These are phyloP conservation scores for Petunia secreta DNA, from an alignment of 257 asterid species.

Conservation along the genomic window DNA sequence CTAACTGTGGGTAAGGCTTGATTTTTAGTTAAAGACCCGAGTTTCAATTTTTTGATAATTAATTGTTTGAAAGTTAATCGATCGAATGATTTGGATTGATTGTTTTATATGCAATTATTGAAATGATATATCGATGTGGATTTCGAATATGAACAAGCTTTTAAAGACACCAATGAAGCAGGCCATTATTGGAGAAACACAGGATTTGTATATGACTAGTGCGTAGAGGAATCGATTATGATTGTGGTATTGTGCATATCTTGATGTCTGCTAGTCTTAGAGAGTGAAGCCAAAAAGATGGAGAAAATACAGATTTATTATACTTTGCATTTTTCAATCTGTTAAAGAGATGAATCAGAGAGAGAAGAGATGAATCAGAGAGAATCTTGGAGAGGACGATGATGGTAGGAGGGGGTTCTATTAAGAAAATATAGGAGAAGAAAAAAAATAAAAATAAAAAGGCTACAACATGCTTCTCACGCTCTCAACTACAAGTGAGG, in stretches of 20 bases:
- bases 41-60: slow-evolving; percentile 53
- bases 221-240: slow-evolving; percentile 40
- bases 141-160: slow-evolving; percentile 40
- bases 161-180: slow-evolving; percentile 50
- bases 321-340: no score
- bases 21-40: slow-evolving; percentile 46
- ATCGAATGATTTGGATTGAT: slow-evolving; percentile 53
- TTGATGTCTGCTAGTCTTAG: slow-evolving; percentile 60
- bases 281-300: slow-evolving; percentile 50
- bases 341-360: no score
- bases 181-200: slow-evolving; percentile 49
- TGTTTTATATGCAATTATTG: slow-evolving; percentile 51
- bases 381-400: no score
- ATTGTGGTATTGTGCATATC: slow-evolving; percentile 52
- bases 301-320: slow-evolving; percentile 50
- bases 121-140: slow-evolving; percentile 40
- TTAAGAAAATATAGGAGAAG: no score
- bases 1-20: slow-evolving; percentile 46
- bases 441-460: no score
- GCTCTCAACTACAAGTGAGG: no score
- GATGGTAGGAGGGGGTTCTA: no score
- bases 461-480: no score
- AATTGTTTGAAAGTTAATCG: slow-evolving; percentile 53
- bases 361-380: no score
- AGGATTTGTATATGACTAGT: slow-evolving; percentile 43